These are phyloP conservation scores for Clarkia xantiana DNA, from an alignment of 345 rosid genomes.

Conservation along the genomic window DNA sequence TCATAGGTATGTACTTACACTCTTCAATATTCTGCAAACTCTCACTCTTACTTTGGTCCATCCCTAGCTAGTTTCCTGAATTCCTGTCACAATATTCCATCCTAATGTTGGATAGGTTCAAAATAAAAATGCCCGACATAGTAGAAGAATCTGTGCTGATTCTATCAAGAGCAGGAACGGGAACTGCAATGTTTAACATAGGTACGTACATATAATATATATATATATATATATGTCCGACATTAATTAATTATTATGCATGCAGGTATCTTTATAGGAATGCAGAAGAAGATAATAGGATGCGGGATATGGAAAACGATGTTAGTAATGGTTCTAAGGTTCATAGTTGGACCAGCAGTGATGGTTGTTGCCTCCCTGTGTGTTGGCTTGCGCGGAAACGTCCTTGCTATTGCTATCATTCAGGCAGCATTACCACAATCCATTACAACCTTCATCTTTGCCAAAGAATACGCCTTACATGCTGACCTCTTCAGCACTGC, in stretches of 20 bases:
- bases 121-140: slow-evolving; percentile 65
- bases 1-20: too few species aligned
- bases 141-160: slow-evolving; percentile 58
- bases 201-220: slow-evolving; percentile 26
- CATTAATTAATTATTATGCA: neutral
- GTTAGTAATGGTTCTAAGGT: slow-evolving; percentile 23
- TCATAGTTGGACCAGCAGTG: slow-evolving; percentile 25
- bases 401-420: slow-evolving; percentile 23
- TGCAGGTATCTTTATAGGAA: slow-evolving; percentile 83
- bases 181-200: slow-evolving; percentile 94
- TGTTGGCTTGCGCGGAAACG: slow-evolving; percentile 26
- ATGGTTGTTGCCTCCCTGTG: slow-evolving; percentile 19
- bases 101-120: slow-evolving; percentile 34
- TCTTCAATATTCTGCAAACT: neutral
- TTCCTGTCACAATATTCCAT: too few species aligned
- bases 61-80: too few species aligned
- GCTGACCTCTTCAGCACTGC: slow-evolving; percentile 31
- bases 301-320: slow-evolving; percentile 46
- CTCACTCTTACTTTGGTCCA: neutral
- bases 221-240: neutral
- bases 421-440: slow-evolving; percentile 40
- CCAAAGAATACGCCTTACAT: slow-evolving; percentile 31
- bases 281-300: slow-evolving; percentile 54
- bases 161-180: slow-evolving; percentile 82
- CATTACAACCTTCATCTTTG: slow-evolving; percentile 28